Conservation (phyloP, 345 rosid species). For the Sisymbrium irio region DNA sequence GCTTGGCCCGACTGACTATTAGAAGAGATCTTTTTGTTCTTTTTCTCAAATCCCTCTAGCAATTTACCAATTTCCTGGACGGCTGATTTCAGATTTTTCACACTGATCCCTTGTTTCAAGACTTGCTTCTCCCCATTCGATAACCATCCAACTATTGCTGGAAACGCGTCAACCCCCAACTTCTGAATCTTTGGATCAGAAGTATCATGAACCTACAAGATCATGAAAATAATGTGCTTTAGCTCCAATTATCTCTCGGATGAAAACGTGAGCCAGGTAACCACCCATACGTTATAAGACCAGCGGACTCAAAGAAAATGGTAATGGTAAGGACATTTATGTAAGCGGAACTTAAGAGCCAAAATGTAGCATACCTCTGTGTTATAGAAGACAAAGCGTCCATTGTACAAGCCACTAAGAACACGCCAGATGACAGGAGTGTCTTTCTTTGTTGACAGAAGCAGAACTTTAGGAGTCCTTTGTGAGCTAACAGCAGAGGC, state of each 20-base stretch:
- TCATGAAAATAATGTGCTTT: not conserved
- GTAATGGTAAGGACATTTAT: not conserved
- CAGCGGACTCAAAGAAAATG: not conserved
- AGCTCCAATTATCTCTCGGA: not conserved
- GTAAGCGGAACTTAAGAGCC: conserved; percentile 7
- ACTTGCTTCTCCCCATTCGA: conserved; percentile 77
- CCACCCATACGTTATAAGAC: not conserved
- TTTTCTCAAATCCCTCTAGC: conserved; percentile 69
- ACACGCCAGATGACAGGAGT: conserved; percentile 88
- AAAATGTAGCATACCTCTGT: conserved; percentile 51
- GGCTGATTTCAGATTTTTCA: conserved; percentile 71
- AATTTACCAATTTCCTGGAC: conserved; percentile 57
- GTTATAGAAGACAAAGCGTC: conserved; percentile 58
- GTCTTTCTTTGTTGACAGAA: conserved; percentile 78
- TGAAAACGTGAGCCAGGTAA: not conserved
- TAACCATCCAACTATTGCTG: conserved; percentile 86
- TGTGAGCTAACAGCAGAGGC: conserved; percentile 34
- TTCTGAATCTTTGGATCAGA: conserved; percentile 49
- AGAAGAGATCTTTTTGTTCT: conserved; percentile 63
- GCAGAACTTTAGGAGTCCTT: conserved; percentile 57
- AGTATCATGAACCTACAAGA: conserved; percentile 61
- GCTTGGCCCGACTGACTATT: conserved; percentile 38
- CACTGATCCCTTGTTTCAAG: conserved; percentile 63
- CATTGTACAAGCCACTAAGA: conserved; percentile 74
- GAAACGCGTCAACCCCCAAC: conserved; percentile 69